These are phyloP conservation scores for Saccharomycopsis sp. DNA, from an alignment of 805 yeast genomes.

Conservation along the genomic window DNA sequence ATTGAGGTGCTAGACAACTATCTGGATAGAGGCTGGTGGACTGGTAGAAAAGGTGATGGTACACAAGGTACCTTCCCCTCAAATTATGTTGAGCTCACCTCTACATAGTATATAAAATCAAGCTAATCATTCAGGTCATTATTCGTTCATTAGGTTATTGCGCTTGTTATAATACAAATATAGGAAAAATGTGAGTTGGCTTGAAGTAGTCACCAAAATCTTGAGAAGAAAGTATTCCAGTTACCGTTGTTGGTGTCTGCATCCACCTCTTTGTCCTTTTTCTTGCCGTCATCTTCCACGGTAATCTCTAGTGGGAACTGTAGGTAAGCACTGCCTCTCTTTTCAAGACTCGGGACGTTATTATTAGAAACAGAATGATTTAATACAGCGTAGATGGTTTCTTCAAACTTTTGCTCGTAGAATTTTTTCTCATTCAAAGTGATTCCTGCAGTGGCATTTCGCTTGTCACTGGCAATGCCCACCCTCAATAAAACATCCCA, in stretches of 20 bases:
- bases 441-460: neutral
- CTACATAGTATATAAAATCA: neutral
- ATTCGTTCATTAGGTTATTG: neutral
- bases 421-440: neutral
- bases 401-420: neutral
- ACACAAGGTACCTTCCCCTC: conserved; percentile 39
- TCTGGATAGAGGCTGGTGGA: conserved; percentile 43
- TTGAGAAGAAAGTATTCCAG: neutral
- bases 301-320: neutral
- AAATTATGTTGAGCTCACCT: conserved; percentile 34
- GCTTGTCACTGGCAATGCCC: neutral
- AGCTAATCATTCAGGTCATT: too few species aligned
- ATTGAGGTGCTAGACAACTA: conserved; percentile 31
- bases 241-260: neutral
- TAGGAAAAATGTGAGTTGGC: neutral
- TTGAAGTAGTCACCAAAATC: neutral
- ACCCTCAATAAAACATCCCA: neutral
- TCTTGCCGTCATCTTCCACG: neutral
- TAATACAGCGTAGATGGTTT: neutral
- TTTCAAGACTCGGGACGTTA: neutral
- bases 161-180: neutral
- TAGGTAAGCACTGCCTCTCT: neutral
- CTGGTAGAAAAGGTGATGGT: conserved; percentile 36
- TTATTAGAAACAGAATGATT: neutral
- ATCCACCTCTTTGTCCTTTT: neutral